These are phyloP conservation scores for Colletotrichum somersetense DNA, from an alignment of 2,329 filamentous ascomycete species.

Conservation along the genomic window DNA sequence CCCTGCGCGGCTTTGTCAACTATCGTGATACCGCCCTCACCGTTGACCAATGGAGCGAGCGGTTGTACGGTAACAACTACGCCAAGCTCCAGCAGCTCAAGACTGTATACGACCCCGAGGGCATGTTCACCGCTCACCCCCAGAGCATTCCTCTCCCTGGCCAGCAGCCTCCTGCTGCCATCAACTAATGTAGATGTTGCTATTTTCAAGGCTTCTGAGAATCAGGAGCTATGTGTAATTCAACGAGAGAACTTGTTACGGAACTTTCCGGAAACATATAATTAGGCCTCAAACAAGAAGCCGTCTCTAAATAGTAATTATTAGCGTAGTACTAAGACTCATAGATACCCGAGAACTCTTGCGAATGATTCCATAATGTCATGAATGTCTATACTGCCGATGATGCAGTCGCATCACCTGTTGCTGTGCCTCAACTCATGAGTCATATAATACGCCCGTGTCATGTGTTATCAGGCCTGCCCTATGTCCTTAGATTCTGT, in stretches of 20 bases:
- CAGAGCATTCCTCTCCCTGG: slow-evolving; percentile 40
- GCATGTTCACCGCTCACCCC: slow-evolving; percentile 40
- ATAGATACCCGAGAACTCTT: no score
- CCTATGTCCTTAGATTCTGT: no score
- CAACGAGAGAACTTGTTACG: not conserved
- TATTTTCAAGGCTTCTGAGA: not conserved
- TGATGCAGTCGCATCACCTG: no score
- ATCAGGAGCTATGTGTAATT: not conserved
- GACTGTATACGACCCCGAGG: slow-evolving; percentile 40
- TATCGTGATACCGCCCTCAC: slow-evolving; percentile 40
- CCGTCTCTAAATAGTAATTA: no score
- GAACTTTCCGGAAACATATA: not conserved
- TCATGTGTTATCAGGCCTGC: no score
- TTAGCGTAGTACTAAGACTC: no score
- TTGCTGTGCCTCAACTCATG: no score
- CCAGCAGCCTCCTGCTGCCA: slow-evolving; percentile 28
- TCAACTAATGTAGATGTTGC: slow-evolving; percentile 13
- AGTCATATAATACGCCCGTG: no score
- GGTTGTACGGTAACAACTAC: slow-evolving; percentile 40
- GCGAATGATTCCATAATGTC: no score
- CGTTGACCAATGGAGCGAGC: slow-evolving; percentile 39
- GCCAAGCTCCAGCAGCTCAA: slow-evolving; percentile 39
- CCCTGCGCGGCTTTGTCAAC: slow-evolving; percentile 42
- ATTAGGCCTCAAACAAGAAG: no score
- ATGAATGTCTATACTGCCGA: no score